These are phyloP conservation scores for Firmiana major DNA, from an alignment of 345 rosid genomes.

Conservation along the genomic window DNA sequence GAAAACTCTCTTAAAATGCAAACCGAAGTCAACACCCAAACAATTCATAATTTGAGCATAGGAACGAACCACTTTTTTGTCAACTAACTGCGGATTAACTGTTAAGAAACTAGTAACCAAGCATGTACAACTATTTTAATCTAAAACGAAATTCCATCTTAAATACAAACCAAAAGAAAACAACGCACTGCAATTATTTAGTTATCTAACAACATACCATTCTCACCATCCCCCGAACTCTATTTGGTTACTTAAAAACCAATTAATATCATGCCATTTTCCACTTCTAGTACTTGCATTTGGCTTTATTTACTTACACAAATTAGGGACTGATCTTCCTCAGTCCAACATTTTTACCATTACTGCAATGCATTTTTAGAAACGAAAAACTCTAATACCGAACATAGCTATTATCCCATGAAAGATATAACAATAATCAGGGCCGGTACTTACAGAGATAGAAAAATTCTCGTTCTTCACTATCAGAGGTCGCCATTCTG, in stretches of 20 bases:
- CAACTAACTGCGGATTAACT: neutral
- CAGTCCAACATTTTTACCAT: neutral
- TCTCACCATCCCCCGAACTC: neutral
- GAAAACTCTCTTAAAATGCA: neutral
- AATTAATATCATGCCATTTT: neutral
- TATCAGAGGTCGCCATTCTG: constrained; percentile 13
- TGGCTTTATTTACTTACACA: neutral
- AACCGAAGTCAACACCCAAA: neutral
- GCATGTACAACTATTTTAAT: neutral
- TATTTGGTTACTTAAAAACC: neutral
- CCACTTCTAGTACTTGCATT: neutral
- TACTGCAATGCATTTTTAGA: neutral
- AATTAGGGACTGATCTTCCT: neutral
- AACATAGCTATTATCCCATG: neutral
- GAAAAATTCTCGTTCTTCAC: neutral
- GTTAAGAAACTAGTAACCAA: neutral
- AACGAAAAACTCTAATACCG: neutral
- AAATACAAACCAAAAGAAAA: neutral
- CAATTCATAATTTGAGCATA: neutral
- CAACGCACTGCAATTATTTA: neutral
- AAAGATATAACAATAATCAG: neutral
- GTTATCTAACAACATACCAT: neutral
- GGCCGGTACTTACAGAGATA: constrained; percentile 17
- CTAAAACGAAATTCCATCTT: neutral
- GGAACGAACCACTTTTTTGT: neutral